Conservation (phyloP, 352 stramenopile species). For the Globisporangium abappressorium region DNA sequence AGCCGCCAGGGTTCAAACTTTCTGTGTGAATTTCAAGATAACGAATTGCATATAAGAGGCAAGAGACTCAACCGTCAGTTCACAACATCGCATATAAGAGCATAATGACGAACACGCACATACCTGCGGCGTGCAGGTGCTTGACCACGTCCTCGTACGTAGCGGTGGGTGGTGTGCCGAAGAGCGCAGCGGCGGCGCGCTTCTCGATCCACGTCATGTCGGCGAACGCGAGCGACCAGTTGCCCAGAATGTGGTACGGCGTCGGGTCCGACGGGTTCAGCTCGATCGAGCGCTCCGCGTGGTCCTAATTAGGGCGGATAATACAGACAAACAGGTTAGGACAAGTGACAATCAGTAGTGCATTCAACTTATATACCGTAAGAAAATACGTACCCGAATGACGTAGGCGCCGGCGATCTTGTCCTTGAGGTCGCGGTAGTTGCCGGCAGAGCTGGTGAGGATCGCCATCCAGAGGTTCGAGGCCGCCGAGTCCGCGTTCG, state of each 20-base stretch:
- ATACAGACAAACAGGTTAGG: background rate
- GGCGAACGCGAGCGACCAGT: slow-evolving; percentile 78
- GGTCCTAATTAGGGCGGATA: slow-evolving; percentile 27
- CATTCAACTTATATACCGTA: background rate
- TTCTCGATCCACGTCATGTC: slow-evolving; percentile 81
- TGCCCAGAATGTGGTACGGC: slow-evolving; percentile 66
- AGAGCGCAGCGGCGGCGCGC: slow-evolving; percentile 57
- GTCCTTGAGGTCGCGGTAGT: slow-evolving; percentile 60
- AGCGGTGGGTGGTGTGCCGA: slow-evolving; percentile 49
- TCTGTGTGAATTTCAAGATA: slow-evolving; percentile 26
- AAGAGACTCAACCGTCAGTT: background rate
- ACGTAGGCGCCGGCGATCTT: slow-evolving; percentile 69
- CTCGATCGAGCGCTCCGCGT: slow-evolving; percentile 69
- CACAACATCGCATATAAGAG: background rate
- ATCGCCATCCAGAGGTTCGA: slow-evolving; percentile 81
- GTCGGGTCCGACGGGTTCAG: slow-evolving; percentile 60
- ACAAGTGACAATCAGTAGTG: background rate
- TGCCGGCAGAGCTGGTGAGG: slow-evolving; percentile 59
- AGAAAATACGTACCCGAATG: slow-evolving; percentile 37
- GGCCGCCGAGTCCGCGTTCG: slow-evolving; percentile 41
- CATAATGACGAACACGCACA: background rate
- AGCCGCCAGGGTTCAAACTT: slow-evolving; percentile 58
- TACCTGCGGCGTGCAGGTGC: slow-evolving; percentile 56
- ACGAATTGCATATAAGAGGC: background rate
- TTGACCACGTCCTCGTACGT: slow-evolving; percentile 64